Conservation (phyloP, 2,329 filamentous ascomycete genomes). For the Epichloe elymi region DNA sequence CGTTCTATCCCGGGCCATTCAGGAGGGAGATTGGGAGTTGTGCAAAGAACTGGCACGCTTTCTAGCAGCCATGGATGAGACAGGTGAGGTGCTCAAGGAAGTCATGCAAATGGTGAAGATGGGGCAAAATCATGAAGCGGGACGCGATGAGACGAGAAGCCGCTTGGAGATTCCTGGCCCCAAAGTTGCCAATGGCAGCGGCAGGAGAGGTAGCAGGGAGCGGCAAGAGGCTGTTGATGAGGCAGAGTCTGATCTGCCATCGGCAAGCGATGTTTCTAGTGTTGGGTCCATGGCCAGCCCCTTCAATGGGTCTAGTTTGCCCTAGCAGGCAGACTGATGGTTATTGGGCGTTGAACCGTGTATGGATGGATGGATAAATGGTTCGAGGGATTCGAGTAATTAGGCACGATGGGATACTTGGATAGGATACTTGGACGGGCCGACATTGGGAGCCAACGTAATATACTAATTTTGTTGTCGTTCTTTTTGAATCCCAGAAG, state of each 20-base stretch:
- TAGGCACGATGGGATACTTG: too few relatives aligned
- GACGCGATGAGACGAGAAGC: conserved; percentile 14
- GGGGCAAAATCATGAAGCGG: conserved; percentile 16
- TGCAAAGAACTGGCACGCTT: conserved; percentile 95
- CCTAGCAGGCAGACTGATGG: neutral
- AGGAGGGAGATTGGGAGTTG: conserved; percentile 83
- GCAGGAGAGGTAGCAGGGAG: conserved; percentile 15
- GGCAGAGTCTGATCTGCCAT: conserved; percentile 23
- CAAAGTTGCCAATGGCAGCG: conserved; percentile 18
- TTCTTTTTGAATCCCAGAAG: too few relatives aligned
- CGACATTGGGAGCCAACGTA: too few relatives aligned
- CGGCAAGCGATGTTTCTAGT: conserved; percentile 24
- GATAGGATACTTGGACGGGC: too few relatives aligned
- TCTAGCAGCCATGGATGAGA: conserved; percentile 79
- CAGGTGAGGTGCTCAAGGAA: conserved; percentile 63
- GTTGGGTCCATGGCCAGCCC: conserved; percentile 22
- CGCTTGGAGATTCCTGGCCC: conserved; percentile 20
- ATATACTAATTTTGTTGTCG: too few relatives aligned
- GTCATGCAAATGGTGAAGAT: conserved; percentile 52
- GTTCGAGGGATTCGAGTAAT: too few relatives aligned
- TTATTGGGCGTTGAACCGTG: neutral
- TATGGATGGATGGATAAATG: neutral
- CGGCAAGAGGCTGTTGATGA: conserved; percentile 17
- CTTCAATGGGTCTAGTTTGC: conserved; percentile 4
- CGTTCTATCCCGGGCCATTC: conserved; percentile 66